phyloP scores from a whole-genome alignment of 164 flowering plant species.

The Stephania japonica region DNA sequence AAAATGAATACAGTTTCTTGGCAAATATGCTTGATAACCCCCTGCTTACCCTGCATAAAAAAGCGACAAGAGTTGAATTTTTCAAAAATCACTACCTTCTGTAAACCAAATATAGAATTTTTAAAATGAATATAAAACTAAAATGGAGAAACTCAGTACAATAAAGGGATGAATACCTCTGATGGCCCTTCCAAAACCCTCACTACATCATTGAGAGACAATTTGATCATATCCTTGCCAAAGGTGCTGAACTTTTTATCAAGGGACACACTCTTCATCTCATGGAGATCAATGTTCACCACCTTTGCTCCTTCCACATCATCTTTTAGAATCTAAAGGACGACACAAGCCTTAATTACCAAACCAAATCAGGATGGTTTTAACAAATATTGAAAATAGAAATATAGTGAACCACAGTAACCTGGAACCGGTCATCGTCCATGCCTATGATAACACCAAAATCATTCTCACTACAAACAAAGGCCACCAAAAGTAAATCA shows the following conservation, averaged over 20 bases:
- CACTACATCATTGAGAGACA: conserved; percentile 57
- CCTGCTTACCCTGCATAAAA: conserved; percentile 66
- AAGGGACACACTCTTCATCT: conserved; percentile 40
- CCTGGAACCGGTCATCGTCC: conserved; percentile 67
- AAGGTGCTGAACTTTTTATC: conserved; percentile 62
- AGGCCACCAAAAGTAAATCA: not conserved
- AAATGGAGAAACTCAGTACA: not conserved
- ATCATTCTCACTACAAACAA: conserved; percentile 56
- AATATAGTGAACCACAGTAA: conserved; percentile 17
- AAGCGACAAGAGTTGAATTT: conserved; percentile 6
- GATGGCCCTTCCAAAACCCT: conserved; percentile 69
- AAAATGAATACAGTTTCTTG: conserved; percentile 57
- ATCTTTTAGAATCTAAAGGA: conserved; percentile 60
- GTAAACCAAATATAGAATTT: not conserved
- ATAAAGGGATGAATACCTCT: conserved; percentile 40
- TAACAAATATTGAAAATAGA: not conserved
- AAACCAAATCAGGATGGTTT: not conserved
- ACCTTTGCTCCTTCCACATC: conserved; percentile 46
- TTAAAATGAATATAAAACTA: not conserved
- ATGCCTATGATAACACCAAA: conserved; percentile 70
- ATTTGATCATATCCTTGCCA: conserved; percentile 46
- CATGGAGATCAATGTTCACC: conserved; percentile 32
- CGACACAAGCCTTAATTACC: not conserved
- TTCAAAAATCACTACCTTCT: not conserved
- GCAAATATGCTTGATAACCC: conserved; percentile 65